phyloP scores from a whole-genome alignment of 371 early-diverging fungal genomes.

The Apophysomyces variabilis region DNA sequence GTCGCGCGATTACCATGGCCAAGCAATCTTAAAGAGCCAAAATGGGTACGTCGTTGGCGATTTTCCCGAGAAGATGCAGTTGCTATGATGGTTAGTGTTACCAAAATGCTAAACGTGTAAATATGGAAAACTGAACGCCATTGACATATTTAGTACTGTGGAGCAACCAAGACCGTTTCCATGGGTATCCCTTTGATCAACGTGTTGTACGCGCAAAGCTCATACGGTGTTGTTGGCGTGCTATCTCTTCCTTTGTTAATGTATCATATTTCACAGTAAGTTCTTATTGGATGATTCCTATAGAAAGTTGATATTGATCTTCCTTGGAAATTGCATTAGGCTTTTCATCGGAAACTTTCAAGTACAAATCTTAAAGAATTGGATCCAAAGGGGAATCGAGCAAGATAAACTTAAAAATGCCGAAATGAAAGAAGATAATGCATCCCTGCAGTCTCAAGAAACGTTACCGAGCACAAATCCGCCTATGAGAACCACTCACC shows the following conservation, averaged over 20 bases:
- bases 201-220: slow-evolving; percentile 57
- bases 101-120: neutral
- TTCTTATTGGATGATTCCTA: slow-evolving; percentile 12
- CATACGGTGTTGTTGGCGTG: slow-evolving; percentile 60
- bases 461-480: neutral
- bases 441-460: neutral
- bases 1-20: slow-evolving; percentile 53
- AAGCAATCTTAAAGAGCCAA: slow-evolving; percentile 17
- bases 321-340: slow-evolving; percentile 10
- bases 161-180: slow-evolving; percentile 76
- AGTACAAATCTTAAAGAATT: slow-evolving; percentile 59
- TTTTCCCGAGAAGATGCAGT: slow-evolving; percentile 56
- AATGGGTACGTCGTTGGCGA: slow-evolving; percentile 36
- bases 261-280: slow-evolving; percentile 77
- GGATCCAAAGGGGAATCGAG: slow-evolving; percentile 44
- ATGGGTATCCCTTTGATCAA: slow-evolving; percentile 82
- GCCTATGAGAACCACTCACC: no score
- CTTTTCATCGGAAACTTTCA: slow-evolving; percentile 70
- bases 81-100: slow-evolving; percentile 57
- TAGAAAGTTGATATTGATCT: neutral
- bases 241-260: slow-evolving; percentile 70
- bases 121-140: neutral
- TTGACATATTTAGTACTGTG: slow-evolving; percentile 53
- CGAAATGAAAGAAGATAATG: neutral
- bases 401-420: neutral